Conservation (phyloP, 202 grass and related monocot genomes). For the Schoenoplectus tabernaemontani region DNA sequence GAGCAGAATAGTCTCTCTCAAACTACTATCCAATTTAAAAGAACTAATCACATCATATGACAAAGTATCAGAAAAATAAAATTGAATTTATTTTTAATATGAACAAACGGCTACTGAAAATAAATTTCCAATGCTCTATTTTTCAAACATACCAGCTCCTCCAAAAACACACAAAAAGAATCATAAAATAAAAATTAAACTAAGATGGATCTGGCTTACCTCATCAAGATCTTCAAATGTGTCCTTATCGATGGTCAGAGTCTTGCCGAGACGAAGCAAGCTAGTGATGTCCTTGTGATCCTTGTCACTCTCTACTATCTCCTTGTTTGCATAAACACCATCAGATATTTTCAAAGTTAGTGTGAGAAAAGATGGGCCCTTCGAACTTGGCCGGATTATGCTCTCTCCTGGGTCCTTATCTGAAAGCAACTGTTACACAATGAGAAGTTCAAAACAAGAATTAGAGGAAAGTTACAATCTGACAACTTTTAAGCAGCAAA, state of each 20-base stretch:
- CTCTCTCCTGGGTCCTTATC: constrained; percentile 89
- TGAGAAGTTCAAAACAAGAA: neutral
- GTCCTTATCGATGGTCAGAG: constrained; percentile 75
- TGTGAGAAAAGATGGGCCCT: constrained; percentile 74
- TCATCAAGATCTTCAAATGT: constrained; percentile 99
- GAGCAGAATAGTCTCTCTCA: neutral
- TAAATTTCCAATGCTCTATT: neutral
- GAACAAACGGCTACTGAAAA: neutral
- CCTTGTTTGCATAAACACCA: constrained; percentile 83
- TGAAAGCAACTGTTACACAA: constrained; percentile 50
- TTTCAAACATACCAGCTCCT: neutral
- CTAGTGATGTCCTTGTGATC: constrained; percentile 96
- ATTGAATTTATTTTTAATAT: neutral
- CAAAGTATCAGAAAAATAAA: neutral
- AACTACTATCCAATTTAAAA: neutral
- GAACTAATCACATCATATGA: neutral
- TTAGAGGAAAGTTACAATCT: neutral
- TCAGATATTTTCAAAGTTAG: constrained; percentile 88
- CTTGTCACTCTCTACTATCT: constrained; percentile 84
- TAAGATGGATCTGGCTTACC: constrained; percentile 36
- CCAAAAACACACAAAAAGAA: neutral
- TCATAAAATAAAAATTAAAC: neutral
- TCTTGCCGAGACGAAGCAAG: constrained; percentile 90
- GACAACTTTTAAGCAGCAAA: neutral
- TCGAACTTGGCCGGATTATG: constrained; percentile 78